Evolutionary conservation across 768 basidiomycete genomes (phyloP).

Genomic region (Tylopilus plumbeoviolaceoides): DNA sequence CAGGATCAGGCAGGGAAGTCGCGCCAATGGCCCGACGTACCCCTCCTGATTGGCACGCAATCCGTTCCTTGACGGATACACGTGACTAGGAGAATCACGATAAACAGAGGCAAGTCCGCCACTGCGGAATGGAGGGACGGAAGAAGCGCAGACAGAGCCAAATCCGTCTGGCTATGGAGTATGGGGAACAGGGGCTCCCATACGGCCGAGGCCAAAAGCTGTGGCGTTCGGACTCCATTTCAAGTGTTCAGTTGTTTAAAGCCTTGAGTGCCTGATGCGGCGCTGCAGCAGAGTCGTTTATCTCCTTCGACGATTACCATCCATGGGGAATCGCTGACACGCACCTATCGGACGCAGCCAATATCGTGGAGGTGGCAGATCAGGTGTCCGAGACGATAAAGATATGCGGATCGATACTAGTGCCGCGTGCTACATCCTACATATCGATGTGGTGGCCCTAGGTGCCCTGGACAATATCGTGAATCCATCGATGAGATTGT

Average conservation of each 20-base stretch:
- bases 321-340: not conserved
- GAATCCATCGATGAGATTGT: conserved; percentile 21
- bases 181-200: not conserved
- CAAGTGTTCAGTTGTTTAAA: not conserved
- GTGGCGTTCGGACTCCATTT: not conserved
- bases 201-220: not conserved
- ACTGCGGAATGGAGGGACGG: not conserved
- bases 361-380: conserved; percentile 6
- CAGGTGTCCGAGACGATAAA: conserved; percentile 8
- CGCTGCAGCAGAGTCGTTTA: not conserved
- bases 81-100: not conserved
- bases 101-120: not conserved
- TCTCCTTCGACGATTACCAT: not conserved
- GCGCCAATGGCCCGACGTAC: not conserved
- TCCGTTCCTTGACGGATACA: not conserved
- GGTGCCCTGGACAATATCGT: conserved; percentile 2
- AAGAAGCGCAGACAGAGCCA: not conserved
- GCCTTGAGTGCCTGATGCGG: conserved; percentile 5
- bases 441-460: not conserved
- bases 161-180: not conserved
- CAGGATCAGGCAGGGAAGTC: not conserved
- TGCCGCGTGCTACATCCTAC: conserved; percentile 1
- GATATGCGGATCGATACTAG: conserved; percentile 15
- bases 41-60: not conserved
- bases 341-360: not conserved